Base-by-base conservation (phyloP, 805 yeast species). In the Candida cerambycidarum region DNA sequence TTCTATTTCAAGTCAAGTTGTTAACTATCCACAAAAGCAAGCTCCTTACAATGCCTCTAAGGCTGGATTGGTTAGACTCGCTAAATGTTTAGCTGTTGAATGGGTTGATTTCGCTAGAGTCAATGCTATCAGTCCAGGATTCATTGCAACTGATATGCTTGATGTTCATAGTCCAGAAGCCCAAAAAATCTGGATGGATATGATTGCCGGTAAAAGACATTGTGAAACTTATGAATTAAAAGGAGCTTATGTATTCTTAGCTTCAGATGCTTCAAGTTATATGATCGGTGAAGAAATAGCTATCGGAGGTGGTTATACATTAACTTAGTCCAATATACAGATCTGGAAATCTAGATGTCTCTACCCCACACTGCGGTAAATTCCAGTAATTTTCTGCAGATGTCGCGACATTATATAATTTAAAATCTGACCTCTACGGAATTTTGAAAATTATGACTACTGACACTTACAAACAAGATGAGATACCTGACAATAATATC, bases 1-100 rank as follows among this genome's bases (percentile, higher is more conserved):
- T 4, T 85, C 95, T 28, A 87, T 89, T 83, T 83, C 93, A 18
- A 96, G 88, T 10, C 86, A 81, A 63, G 81, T 89, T 52, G 92
- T 81, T 53, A 89, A 89, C 62, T 78, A 79, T 48, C 97, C 97
- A 13, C 93, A 89, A 63, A 71, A 80, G 60, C 96, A 89, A 68
- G 85, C 95, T 4, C 79, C 84, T 28, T 88, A 88, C 71, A 88
- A 88, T 58, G 87, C 88, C 9, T 84, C 89, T 52, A 89, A 88
- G 71, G 95, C 96, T 25, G 96, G 81, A 11, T 81, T 85, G 25
- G 59, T 82, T 48, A 95, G 88, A 58, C 72, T 88, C 54, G 80
- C 83, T 24, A 82, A 74, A 60, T 85, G 93, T 3, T 69, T 88
- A 50, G 92, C 96, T n/a, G 81, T 88, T 29, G 96, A 88, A 67